Evolutionary conservation across 805 yeast species (phyloP).

Genomic region (Ogataea zsoltii): DNA sequence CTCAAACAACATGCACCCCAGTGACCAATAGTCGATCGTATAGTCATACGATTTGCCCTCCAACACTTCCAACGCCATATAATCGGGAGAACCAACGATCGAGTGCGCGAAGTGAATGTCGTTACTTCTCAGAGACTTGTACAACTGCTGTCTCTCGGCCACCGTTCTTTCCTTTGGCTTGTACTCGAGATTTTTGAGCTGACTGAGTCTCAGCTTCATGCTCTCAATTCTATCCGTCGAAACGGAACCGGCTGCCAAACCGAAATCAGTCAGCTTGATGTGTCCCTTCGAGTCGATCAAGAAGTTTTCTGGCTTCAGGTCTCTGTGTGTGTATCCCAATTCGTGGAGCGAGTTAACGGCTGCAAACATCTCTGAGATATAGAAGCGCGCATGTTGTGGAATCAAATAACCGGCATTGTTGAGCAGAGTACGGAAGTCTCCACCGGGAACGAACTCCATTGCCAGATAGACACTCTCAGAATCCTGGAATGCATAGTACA

Average conservation of each 20-base stretch:
- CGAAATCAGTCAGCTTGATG: constrained; percentile 93
- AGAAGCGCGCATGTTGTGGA: constrained; percentile 95
- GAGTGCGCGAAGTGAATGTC: constrained; percentile 91
- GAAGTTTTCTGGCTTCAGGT: constrained; percentile 93
- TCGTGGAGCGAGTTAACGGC: constrained; percentile 93
- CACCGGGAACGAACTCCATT: constrained; percentile 99
- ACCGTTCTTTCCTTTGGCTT: constrained; percentile 71
- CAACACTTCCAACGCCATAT: constrained; percentile 96
- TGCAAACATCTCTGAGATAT: constrained; percentile 93
- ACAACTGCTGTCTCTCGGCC: constrained; percentile 83
- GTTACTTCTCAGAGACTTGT: constrained; percentile 71
- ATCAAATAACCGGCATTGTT: constrained; percentile 91
- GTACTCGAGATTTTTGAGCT: constrained; percentile 73
- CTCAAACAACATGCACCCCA: constrained; percentile 96
- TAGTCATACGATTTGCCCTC: constrained; percentile 93
- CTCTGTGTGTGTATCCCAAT: constrained; percentile 95
- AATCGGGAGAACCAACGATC: constrained; percentile 97
- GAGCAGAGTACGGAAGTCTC: constrained; percentile 92
- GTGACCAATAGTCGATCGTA: constrained; percentile 98
- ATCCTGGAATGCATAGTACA: constrained; percentile 94
- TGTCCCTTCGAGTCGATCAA: constrained; percentile 89
- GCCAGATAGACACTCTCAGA: constrained; percentile 86
- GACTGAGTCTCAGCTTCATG: constrained; percentile 68
- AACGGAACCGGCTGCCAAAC: constrained; percentile 94
- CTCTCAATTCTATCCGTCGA: constrained; percentile 91